Conservation (phyloP, 768 basidiomycete species). For the Boletus vermiculosoides region DNA sequence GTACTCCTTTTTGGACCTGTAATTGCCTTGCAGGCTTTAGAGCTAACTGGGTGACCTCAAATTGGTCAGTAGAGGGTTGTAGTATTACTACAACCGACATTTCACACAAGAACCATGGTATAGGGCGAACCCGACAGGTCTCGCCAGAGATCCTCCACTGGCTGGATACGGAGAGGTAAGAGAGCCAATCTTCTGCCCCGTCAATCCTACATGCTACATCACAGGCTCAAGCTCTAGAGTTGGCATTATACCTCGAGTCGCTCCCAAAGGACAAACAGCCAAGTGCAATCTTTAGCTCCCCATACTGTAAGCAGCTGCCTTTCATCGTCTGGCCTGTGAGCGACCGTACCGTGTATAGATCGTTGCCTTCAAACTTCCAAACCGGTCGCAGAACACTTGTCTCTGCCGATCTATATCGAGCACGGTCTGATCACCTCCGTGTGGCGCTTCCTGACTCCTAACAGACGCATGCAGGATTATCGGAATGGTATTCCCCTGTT, state of each 20-base stretch:
- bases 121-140: slow-evolving; percentile 65
- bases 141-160: slow-evolving; percentile 71
- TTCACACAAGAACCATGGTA: slow-evolving; percentile 6
- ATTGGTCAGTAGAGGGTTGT: slow-evolving; percentile 48
- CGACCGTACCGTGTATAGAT: slow-evolving; percentile 42
- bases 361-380: slow-evolving; percentile 82
- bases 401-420: slow-evolving; percentile 72
- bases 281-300: slow-evolving; percentile 80
- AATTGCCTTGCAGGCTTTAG: slow-evolving; percentile 55
- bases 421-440: slow-evolving; percentile 50
- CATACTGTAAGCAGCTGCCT: slow-evolving; percentile 59
- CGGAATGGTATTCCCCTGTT: slow-evolving; percentile 81
- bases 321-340: not conserved
- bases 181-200: not conserved
- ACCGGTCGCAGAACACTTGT: slow-evolving; percentile 60
- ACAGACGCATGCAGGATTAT: slow-evolving; percentile 44
- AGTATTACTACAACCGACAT: not conserved
- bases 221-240: slow-evolving; percentile 70
- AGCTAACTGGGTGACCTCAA: slow-evolving; percentile 65
- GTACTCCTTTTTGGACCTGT: not conserved
- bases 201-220: not conserved
- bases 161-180: slow-evolving; percentile 68
- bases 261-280: slow-evolving; percentile 67
- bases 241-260: slow-evolving; percentile 61
- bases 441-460: slow-evolving; percentile 7